Evolutionary conservation across 306 rosid species (phyloP).

Genomic region (Lagenaria siceraria): DNA sequence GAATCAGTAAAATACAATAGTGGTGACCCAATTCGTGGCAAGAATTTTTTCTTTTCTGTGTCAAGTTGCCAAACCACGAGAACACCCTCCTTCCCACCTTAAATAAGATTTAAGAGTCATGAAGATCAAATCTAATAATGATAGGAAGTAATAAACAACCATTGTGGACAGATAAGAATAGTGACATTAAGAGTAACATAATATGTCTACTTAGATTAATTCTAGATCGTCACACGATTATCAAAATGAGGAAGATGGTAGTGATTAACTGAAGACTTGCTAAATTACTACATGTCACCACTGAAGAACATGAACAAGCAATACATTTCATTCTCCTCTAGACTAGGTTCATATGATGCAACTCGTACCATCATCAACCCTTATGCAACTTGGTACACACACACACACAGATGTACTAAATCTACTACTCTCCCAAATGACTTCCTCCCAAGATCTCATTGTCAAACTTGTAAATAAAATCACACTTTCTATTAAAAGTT

Average conservation of each 20-base stretch:
- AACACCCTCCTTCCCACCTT: conserved; percentile 96
- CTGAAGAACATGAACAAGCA: neutral
- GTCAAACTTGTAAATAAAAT: neutral
- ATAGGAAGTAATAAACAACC: conserved; percentile 3
- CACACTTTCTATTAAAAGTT: neutral
- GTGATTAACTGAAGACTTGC: neutral
- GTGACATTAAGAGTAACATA: neutral
- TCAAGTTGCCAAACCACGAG: conserved; percentile 91
- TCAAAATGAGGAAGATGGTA: neutral
- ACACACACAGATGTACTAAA: too few species aligned
- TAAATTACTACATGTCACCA: neutral
- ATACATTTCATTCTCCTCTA: neutral
- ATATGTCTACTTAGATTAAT: neutral
- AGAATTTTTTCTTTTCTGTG: conserved; percentile 61
- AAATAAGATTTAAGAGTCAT: conserved; percentile 13
- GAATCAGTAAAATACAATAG: conserved; percentile 61
- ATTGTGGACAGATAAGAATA: neutral
- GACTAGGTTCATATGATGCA: neutral
- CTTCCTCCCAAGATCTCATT: too few species aligned
- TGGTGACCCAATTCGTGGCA: conserved; percentile 91
- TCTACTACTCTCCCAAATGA: too few species aligned
- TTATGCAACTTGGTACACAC: neutral
- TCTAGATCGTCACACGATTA: neutral
- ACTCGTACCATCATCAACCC: neutral
- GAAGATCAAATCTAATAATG: conserved; percentile 13